Evolutionary conservation across 441 rosid species (phyloP), one percentile per base, ranked within the genome.

Genomic region (Codiaeum variegatum): DNA sequence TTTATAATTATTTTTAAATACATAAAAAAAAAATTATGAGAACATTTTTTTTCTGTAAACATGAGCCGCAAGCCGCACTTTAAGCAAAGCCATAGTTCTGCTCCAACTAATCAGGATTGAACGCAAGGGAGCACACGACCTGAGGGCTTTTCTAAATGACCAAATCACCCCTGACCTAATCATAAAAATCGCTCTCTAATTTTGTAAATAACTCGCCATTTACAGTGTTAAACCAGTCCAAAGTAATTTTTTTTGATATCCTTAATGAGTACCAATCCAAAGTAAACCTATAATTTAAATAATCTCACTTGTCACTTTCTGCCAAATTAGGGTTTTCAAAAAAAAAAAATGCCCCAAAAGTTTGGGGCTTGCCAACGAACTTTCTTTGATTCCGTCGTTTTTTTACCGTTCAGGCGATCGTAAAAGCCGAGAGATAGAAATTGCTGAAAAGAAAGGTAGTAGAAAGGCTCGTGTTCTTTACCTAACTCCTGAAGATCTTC

Each of bases 261-360:
- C 40, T 62, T 36, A 1, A 29, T 31, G 46, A 38, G 36, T 15
- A 24, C 21, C 55, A 52, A 47, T 46, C 38, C 23, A 46, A 66
- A 66, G 21, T 24, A 26, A 29, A 67, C 9, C 26, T 21, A 1
- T 9, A 7, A 1, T 23, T 55, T 23, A 21, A 34, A 8, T 34
- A 26, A 52, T 23, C 58, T 40, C 12, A 9, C 5, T 5, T 29
- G 68, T 44, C 66, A 16, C 66, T 44, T 58, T 66, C 66, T 21
- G 36, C 49, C 67, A 13, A 56, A 55, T 54, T 66, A 76, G 83
- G 83, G 83, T 79, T 76, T 51, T 38, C 19, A 40, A 40, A 40
- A 40, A 8, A 0, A 38, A 38, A 38, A 36, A 5, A 36, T 40
- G 11, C 42, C 55, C 73, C 73, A n/a, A 29, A 18, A 5, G 3